Evolutionary conservation across 2,329 filamentous ascomycete species (phyloP).

Genomic region (Cordyceps tenuipes): DNA sequence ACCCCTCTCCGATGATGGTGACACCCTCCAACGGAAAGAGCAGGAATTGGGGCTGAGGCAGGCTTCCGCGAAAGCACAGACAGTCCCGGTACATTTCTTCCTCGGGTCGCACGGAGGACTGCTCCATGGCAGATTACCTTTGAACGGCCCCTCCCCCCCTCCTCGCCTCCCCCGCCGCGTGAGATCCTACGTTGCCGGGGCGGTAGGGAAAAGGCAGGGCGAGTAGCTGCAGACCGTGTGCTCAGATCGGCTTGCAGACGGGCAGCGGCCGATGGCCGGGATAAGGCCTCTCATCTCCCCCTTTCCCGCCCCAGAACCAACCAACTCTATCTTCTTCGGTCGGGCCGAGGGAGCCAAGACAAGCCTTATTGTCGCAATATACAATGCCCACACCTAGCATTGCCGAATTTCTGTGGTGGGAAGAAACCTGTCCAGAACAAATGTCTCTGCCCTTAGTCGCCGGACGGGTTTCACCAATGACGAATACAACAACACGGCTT

Average conservation of each 20-base stretch:
- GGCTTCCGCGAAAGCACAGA: neutral
- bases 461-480: neutral
- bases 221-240: conserved; percentile 1
- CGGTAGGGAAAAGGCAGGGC: neutral
- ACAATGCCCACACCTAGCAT: neutral
- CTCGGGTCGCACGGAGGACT: neutral
- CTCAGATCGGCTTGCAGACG: neutral
- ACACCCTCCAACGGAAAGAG: neutral
- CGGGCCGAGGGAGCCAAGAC: neutral
- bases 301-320: neutral
- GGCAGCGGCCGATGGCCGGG: neutral
- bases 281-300: neutral
- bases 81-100: neutral
- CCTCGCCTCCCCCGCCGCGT: no score
- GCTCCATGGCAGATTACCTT: neutral
- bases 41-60: neutral
- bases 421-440: conserved; percentile 1
- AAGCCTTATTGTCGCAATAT: neutral
- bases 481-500: neutral
- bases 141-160: neutral
- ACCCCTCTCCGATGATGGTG: neutral
- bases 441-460: neutral
- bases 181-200: neutral
- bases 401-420: neutral
- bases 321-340: neutral